These are phyloP conservation scores for Parathielavia appendiculata DNA, from an alignment of 495 filamentous ascomycete genomes.

Conservation along the genomic window DNA sequence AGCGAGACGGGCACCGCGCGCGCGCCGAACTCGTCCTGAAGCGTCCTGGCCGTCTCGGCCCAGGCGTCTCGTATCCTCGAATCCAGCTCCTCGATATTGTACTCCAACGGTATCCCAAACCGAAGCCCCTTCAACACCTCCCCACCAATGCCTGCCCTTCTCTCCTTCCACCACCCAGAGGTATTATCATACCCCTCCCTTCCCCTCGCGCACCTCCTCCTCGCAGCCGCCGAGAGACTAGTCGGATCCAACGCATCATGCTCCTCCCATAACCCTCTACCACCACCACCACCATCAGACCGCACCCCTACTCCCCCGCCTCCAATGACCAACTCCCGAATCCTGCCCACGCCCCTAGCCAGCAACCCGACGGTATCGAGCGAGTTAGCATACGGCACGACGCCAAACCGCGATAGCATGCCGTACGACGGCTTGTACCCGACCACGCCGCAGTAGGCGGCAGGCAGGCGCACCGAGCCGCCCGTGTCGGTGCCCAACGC, in stretches of 20 bases:
- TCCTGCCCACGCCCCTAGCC: conserved; percentile 44
- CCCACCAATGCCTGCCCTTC: background rate
- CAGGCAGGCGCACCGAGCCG: conserved; percentile 85
- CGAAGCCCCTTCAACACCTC: conserved; percentile 36
- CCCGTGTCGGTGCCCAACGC: conserved; percentile 94
- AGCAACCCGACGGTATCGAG: conserved; percentile 90
- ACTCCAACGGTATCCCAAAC: conserved; percentile 79
- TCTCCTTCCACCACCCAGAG: conserved; percentile 15
- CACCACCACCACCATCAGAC: conserved; percentile 11
- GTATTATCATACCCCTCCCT: conserved; percentile 34
- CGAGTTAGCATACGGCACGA: conserved; percentile 92
- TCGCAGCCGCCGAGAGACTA: conserved; percentile 52
- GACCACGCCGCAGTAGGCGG: conserved; percentile 79
- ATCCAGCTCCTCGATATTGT: conserved; percentile 79
- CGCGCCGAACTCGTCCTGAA: conserved; percentile 57
- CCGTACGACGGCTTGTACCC: conserved; percentile 85
- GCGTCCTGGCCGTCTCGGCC: conserved; percentile 50
- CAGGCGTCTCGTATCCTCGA: conserved; percentile 61
- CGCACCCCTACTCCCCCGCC: conserved; percentile 2
- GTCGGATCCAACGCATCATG: conserved; percentile 78
- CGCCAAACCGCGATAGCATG: conserved; percentile 73
- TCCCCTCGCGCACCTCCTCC: conserved; percentile 48
- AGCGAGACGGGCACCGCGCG: conserved; percentile 71
- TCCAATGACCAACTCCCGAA: conserved; percentile 53
- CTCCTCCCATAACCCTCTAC: conserved; percentile 35